A percentile compares a stretch with the other conserved stretches of the same genome.
phyloP scores from a whole-genome alignment of 768 basidiomycete species.

The Tremella yokohamensis region DNA sequence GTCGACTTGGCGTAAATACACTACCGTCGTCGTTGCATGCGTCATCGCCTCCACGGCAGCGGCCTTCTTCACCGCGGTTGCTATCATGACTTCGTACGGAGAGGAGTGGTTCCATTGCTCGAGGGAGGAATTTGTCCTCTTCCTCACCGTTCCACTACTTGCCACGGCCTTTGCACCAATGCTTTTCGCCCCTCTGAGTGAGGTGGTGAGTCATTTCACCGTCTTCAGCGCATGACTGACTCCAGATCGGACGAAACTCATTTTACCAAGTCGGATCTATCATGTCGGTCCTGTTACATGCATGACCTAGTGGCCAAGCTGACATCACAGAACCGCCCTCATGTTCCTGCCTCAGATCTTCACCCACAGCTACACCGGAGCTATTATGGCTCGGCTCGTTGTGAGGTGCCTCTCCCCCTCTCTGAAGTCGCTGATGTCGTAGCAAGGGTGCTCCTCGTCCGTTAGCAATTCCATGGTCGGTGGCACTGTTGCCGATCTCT shows the following conservation, averaged over 20 bases:
- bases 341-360: slow-evolving; percentile 44
- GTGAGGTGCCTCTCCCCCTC: slow-evolving; percentile 12
- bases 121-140: slow-evolving; percentile 17
- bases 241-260: slow-evolving; percentile 36
- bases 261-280: slow-evolving; percentile 44
- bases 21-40: slow-evolving; percentile 24
- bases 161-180: slow-evolving; percentile 42
- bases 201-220: slow-evolving; percentile 26
- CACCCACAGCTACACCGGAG: slow-evolving; percentile 22
- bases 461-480: slow-evolving; percentile 50
- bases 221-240: slow-evolving; percentile 3
- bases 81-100: slow-evolving; percentile 18
- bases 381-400: slow-evolving; percentile 35
- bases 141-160: slow-evolving; percentile 27
- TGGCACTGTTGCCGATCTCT: slow-evolving; percentile 47
- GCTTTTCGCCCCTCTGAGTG: slow-evolving; percentile 36
- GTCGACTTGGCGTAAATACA: slow-evolving; percentile 31
- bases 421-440: neutral
- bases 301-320: slow-evolving; percentile 12
- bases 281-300: slow-evolving; percentile 20
- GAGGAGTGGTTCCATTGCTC: slow-evolving; percentile 23
- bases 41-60: slow-evolving; percentile 33
- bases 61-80: slow-evolving; percentile 12
- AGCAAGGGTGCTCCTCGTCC: slow-evolving; percentile 40
- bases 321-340: slow-evolving; percentile 14